phyloP scores from a whole-genome alignment of 2,329 filamentous ascomycete genomes.

The Penicillium polonicum region DNA sequence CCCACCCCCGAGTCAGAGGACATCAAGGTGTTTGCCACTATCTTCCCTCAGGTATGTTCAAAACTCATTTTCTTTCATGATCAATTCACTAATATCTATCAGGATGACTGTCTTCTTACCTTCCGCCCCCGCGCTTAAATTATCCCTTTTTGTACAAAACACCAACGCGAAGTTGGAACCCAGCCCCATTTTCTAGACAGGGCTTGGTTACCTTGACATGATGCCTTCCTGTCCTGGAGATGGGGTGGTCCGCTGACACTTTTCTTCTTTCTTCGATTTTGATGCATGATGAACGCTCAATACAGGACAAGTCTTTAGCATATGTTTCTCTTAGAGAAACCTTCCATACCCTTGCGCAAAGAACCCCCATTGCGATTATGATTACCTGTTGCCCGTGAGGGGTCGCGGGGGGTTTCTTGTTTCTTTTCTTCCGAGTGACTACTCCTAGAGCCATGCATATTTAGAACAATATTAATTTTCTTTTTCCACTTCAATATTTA shows the following conservation, averaged over 20 bases:
- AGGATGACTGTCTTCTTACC: constrained; percentile 82
- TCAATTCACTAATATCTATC: constrained; percentile 25
- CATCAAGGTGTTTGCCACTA: constrained; percentile 97
- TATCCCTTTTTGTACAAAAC: constrained; percentile 10
- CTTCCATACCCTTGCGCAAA: constrained; percentile 13
- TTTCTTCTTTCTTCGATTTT: constrained; percentile 16
- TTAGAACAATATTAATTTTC: constrained; percentile 30
- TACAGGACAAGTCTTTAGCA: constrained; percentile 7
- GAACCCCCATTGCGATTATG: constrained; percentile 13
- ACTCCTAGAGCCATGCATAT: constrained; percentile 18
- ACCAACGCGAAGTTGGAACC: constrained; percentile 20
- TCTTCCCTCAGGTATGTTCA: constrained; percentile 79
- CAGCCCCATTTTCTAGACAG: constrained; percentile 19
- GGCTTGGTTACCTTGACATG: constrained; percentile 12
- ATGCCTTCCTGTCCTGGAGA: constrained; percentile 27
- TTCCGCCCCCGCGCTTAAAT: constrained; percentile 55
- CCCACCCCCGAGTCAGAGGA: constrained; percentile 81
- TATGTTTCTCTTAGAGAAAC: background rate
- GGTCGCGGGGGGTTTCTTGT: constrained; percentile 12
- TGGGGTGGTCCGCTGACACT: constrained; percentile 13
- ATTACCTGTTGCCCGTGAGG: constrained; percentile 10
- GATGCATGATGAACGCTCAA: constrained; percentile 14
- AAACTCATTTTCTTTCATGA: constrained; percentile 7
- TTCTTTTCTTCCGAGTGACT: constrained; percentile 12
- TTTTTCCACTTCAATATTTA: background rate